phyloP scores from a whole-genome alignment of 441 rosid genomes.

The Erodium texanum region DNA sequence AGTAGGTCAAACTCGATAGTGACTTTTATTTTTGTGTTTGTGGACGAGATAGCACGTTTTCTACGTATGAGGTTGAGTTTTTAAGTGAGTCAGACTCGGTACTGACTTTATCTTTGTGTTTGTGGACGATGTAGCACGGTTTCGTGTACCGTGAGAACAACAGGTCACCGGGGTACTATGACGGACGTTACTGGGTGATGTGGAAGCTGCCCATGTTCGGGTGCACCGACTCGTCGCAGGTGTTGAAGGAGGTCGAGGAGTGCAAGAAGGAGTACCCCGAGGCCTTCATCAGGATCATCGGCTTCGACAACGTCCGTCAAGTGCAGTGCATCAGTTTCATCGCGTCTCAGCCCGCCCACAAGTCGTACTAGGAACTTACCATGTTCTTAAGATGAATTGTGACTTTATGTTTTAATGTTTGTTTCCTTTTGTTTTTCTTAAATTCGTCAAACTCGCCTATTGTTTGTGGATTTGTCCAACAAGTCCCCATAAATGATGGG shows the following conservation, averaged over 20 bases:
- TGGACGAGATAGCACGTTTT: no score
- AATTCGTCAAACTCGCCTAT: no score
- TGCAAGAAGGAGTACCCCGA: conserved; percentile 31
- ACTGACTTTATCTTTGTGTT: no score
- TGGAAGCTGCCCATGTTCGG: conserved; percentile 45
- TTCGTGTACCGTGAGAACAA: conserved; percentile 32
- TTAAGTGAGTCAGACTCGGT: background rate
- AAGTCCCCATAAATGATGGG: no score
- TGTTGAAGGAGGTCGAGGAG: conserved; percentile 35
- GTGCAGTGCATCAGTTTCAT: conserved; percentile 45
- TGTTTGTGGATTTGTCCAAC: no score
- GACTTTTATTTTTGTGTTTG: no score
- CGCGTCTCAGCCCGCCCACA: conserved; percentile 28
- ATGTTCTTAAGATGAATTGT: no score
- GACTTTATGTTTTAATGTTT: no score
- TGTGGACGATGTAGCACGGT: conserved; percentile 18
- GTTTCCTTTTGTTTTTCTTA: no score
- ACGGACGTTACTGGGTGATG: conserved; percentile 43
- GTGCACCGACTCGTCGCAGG: conserved; percentile 35
- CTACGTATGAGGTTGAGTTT: no score
- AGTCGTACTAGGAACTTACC: no score
- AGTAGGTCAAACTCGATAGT: no score
- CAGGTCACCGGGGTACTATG: conserved; percentile 31
- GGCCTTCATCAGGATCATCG: conserved; percentile 30
- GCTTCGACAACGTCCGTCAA: conserved; percentile 36